Evolutionary conservation across 2,329 filamentous ascomycete genomes (phyloP), one percentile per base, ranked within the genome.

Genomic region (Aspergillus tanneri): DNA sequence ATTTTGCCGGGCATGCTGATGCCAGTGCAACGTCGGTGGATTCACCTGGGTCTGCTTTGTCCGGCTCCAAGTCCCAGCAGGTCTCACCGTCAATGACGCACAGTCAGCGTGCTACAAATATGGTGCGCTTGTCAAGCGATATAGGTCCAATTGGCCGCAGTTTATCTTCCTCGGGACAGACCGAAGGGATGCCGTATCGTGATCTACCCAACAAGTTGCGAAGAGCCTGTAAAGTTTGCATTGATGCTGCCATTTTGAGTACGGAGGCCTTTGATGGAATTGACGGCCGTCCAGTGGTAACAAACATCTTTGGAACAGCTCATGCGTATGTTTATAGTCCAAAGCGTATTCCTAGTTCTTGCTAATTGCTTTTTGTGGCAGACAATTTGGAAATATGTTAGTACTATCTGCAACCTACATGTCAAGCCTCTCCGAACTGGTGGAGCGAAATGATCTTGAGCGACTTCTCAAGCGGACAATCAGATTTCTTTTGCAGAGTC

Each of bases 371-470:
- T 7, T 11, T 19, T 43, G 48, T 54, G 58, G 68, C 54, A 95
- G 91, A 5, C 93, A 99, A 89, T 99, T 95, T 76, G 92, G 93
- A 49, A 97, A 97, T 66, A 82, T 96, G 62, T 77, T 97, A 40
- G 89, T 95, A n/a, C 81, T 99, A 2, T 84, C 88, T 21, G 90
- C 92, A 1, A 87, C 86, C 3, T 91, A 84, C 69, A 81, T 79
- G 53, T 87, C 92, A 38, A 78, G 76, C 4, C 78, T 95, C 1
- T 71, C 72, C 4, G 66, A 73, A 4, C 79, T 83, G 23, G 77
- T 95, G 16, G 68, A 82, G 3, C 70, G 73, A 39, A 67, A 77
- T 0, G 70, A 74, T 2, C 72, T 95, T 6, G 72, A 78, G 36
- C 64, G 68, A 1, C 78, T 95, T 0, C 83, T 95, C 48, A 65